Base-by-base conservation (phyloP, 805 yeast genomes). In the Novakomyces olei region DNA sequence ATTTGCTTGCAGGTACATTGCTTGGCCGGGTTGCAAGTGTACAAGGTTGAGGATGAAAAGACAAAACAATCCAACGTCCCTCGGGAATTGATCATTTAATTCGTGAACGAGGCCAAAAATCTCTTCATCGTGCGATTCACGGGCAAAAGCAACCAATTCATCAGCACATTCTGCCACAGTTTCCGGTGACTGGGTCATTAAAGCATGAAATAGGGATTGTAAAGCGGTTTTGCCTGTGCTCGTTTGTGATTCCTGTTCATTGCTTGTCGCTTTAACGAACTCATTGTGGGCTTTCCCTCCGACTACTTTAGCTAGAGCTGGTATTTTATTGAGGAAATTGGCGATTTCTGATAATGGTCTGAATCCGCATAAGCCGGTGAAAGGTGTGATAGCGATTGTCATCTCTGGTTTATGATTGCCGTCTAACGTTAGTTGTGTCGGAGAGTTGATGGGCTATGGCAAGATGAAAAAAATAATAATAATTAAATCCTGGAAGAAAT, bases 351-450 rank as follows among this genome's bases (percentile, higher is more conserved):
- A 63, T 46, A 83, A 65, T 15, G 98, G 98, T 50, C 88, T 74
- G 61, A 88, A 88, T 0, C 98, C 98, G 56, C 98, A 88, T 57
- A 88, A 85, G 0, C 95, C 96, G 60, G 88, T 96, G 46, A 88
- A 88, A 38, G 69, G 78, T 15, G 96, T 83, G 34, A 88, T 72
- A 5, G 98, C 98, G 48, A 88, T 69, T 32, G 98, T 96, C 98
- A 88, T 88, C 55, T 88, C 98, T n/a, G 98, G 98, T 61, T 88
- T 88, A 58, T 88, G 98, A 60, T 88, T 88, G 52, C 74, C 92
- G 57, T 88, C 98, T n/a, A n/a, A n/a, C n/a, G n/a, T 8, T n/a
- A n/a, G n/a, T n/a, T n/a, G n/a, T n/a, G n/a, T n/a, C n/a, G n/a
- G n/a, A n/a, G n/a, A n/a, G n/a, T n/a, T n/a, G n/a, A n/a, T n/a